These are phyloP conservation scores for Solanum chilense DNA, from an alignment of 257 asterid species.

Conservation along the genomic window DNA sequence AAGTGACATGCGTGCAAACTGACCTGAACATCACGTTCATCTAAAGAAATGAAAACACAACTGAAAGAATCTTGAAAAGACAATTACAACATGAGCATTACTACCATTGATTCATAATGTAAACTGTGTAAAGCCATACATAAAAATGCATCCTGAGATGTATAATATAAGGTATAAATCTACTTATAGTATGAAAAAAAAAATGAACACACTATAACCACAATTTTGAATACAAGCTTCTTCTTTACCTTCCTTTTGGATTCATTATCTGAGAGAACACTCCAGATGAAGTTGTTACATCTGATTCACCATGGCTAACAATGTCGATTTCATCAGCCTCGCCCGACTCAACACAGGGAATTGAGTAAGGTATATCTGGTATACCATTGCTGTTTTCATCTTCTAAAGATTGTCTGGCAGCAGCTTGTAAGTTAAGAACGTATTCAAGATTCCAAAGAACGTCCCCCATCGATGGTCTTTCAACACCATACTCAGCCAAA, in stretches of 20 bases:
- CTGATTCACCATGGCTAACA: slow-evolving; percentile 11
- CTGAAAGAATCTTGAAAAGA: background rate
- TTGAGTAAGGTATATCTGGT: slow-evolving; percentile 11
- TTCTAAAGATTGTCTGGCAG: slow-evolving; percentile 1
- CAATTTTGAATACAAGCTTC: background rate
- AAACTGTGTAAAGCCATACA: background rate
- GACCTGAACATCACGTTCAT: background rate
- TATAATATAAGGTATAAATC: background rate
- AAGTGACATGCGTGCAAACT: too few relatives aligned
- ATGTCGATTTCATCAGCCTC: slow-evolving; percentile 5
- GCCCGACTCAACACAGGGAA: background rate
- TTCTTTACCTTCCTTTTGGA: slow-evolving; percentile 16
- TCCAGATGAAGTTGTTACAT: slow-evolving; percentile 9
- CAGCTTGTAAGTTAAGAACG: slow-evolving; percentile 20
- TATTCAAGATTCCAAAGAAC: slow-evolving; percentile 25
- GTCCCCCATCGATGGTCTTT: slow-evolving; percentile 31
- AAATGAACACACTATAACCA: background rate
- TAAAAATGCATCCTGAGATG: background rate
- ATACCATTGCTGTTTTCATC: slow-evolving; percentile 9
- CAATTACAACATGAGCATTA: background rate
- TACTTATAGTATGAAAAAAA: background rate
- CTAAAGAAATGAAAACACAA: background rate
- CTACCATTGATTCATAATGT: background rate
- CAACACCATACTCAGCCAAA: slow-evolving; percentile 19
- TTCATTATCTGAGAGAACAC: slow-evolving; percentile 20